Evolutionary conservation across 164 flowering plant genomes (phyloP).

Genomic region (Liquidambar formosana): DNA sequence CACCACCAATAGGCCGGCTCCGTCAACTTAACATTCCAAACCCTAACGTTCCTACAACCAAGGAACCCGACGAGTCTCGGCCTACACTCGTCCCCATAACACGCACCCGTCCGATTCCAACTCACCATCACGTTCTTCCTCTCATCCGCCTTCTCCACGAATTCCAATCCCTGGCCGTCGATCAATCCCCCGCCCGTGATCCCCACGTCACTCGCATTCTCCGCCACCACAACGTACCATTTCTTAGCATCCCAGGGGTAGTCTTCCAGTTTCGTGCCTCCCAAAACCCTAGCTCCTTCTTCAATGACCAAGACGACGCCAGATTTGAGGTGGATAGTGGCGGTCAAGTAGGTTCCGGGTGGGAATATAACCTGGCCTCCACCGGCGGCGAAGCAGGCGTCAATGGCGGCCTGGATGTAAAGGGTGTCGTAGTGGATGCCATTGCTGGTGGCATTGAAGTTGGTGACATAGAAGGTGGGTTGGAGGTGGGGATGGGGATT

Average conservation of each 20-base stretch:
- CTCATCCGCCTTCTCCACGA: slow-evolving; percentile 51
- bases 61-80: slow-evolving; percentile 81
- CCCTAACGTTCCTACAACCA: slow-evolving; percentile 43
- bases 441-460: slow-evolving; percentile 76
- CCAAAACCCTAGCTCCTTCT: slow-evolving; percentile 54
- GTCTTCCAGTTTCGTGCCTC: slow-evolving; percentile 53
- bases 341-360: slow-evolving; percentile 65
- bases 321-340: slow-evolving; percentile 57
- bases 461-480: slow-evolving; percentile 52
- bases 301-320: slow-evolving; percentile 55
- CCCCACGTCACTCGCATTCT: slow-evolving; percentile 69
- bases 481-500: background rate
- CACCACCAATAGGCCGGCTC: slow-evolving; percentile 91
- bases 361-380: slow-evolving; percentile 64
- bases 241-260: slow-evolving; percentile 50
- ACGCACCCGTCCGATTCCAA: slow-evolving; percentile 78
- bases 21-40: slow-evolving; percentile 48
- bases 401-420: slow-evolving; percentile 74
- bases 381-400: slow-evolving; percentile 49
- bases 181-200: slow-evolving; percentile 78
- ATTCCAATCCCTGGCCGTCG: slow-evolving; percentile 70
- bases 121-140: slow-evolving; percentile 92
- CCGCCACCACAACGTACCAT: slow-evolving; percentile 86
- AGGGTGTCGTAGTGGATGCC: slow-evolving; percentile 69
- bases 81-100: slow-evolving; percentile 84